Percentiles rank a stretch among this genome's conserved stretches.
Evolutionary conservation across 176 grass and related monocot species (phyloP).

Genomic region (Avena atlantica): DNA sequence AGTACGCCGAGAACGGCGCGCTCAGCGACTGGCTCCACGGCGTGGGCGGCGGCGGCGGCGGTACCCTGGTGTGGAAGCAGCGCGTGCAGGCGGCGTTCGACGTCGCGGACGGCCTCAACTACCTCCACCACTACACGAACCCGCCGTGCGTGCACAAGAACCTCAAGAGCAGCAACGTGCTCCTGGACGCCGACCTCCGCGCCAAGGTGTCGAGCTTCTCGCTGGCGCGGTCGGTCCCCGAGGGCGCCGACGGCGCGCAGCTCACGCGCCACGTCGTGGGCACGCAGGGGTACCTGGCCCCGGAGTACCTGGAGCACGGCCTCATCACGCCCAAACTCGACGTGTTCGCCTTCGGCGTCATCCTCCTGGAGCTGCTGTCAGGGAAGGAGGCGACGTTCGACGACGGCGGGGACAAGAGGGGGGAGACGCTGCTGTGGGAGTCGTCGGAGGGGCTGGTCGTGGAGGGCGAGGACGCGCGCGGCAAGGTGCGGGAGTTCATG

Average conservation of each 20-base stretch:
- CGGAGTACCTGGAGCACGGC: constrained; percentile 28
- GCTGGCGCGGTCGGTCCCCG: constrained; percentile 57
- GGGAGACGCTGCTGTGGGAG: constrained; percentile 59
- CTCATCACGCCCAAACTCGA: constrained; percentile 24
- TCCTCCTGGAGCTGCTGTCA: constrained; percentile 16
- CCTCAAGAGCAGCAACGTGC: constrained; percentile 75
- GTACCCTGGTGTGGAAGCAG: constrained; percentile 60
- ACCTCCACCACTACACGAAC: constrained; percentile 82
- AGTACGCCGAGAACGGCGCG: constrained; percentile 71
- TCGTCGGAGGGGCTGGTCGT: constrained; percentile 37
- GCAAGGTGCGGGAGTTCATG: constrained; percentile 62
- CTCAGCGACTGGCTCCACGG: constrained; percentile 77
- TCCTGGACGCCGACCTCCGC: constrained; percentile 70
- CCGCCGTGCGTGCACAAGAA: constrained; percentile 88
- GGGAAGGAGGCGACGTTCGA: constrained; percentile 23
- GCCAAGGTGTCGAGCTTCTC: constrained; percentile 80
- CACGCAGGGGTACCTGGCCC: constrained; percentile 19
- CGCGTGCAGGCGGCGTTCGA: constrained; percentile 72
- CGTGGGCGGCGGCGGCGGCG: background rate
- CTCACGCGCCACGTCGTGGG: constrained; percentile 24
- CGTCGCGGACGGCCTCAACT: constrained; percentile 73
- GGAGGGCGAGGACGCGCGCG: constrained; percentile 53
- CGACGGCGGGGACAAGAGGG: constrained; percentile 31
- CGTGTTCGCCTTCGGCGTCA: constrained; percentile 26
- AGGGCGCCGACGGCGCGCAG: background rate